Evolutionary conservation across 2,329 filamentous ascomycete genomes (phyloP), one percentile per base, ranked within the genome.

Genomic region (Rhytidhysteron rufulum): DNA sequence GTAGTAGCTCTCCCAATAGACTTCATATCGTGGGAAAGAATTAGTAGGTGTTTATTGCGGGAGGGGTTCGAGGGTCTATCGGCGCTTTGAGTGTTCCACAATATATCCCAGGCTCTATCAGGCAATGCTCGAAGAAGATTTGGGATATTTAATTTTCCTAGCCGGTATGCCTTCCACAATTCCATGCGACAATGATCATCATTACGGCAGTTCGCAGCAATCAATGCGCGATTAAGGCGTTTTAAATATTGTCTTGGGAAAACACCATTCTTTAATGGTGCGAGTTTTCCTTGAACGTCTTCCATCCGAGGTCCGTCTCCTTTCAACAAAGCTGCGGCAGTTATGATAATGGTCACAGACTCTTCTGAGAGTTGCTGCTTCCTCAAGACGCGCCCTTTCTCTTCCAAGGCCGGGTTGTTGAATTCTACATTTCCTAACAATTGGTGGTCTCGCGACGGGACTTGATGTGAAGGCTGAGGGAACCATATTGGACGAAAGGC

Each of bases 81-180:
- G 9, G 40, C 19, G 19, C 52, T 53, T 34, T 62, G 58, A 2
- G 47, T 45, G 13, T 21, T 43, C 63, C 63, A 67, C 7, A 68
- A 39, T 5, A 62, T 32, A 20, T 62, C 48, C 65, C 66, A 68
- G 4, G 55, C 59, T 37, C 43, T 39, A 21, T 51, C 38, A 3
- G 61, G 47, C 4, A 67, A 40, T 21, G 37, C 39, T 4, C 11
- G 31, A 11, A 51, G 35, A 5, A 63, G 32, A 5, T 41, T 41
- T 5, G 51, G 44, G 21, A 51, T 43, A 4, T 18, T 43, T 5
- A 41, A 24, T 29, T 54, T 62, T 3, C 54, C 53, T 10, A 45
- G 37, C 16, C 19, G 40, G 39, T 67, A 67, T 15, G 53, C 54
- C 37, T 47, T 49, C 63, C 64, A 67, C 16, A 66, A 24, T 6